Evolutionary conservation across 2,329 filamentous ascomycete species (phyloP).

Genomic region (Xylariaceae sp.): DNA sequence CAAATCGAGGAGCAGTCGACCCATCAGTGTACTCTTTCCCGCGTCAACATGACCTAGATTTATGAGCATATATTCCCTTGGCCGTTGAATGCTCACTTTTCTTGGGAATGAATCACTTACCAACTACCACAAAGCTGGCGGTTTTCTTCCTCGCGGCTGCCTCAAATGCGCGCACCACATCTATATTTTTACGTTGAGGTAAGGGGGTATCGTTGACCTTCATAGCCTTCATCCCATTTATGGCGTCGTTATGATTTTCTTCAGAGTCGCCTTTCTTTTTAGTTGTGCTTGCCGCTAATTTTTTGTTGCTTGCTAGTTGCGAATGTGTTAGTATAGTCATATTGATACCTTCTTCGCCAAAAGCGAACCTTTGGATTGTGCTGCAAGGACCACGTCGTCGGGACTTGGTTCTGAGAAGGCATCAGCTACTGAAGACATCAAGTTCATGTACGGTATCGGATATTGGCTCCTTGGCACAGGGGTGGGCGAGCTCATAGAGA

Average conservation of each 20-base stretch:
- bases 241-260: conserved; percentile 33
- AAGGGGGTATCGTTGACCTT: conserved; percentile 51
- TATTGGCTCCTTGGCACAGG: conserved; percentile 32
- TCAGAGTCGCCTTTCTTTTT: conserved; percentile 41
- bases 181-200: conserved; percentile 71
- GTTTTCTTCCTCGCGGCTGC: conserved; percentile 72
- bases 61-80: conserved; percentile 10
- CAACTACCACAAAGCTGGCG: conserved; percentile 89
- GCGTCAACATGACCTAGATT: conserved; percentile 84
- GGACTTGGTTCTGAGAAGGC: conserved; percentile 84
- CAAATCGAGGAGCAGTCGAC: conserved; percentile 82
- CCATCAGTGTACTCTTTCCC: conserved; percentile 97
- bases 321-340: conserved; percentile 48
- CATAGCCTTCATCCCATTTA: conserved; percentile 36
- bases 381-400: conserved; percentile 81
- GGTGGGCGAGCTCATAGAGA: conserved; percentile 29
- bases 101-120: conserved; percentile 43
- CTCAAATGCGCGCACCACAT: conserved; percentile 78
- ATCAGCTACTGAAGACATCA: conserved; percentile 48
- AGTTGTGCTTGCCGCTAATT: conserved; percentile 32
- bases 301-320: conserved; percentile 49
- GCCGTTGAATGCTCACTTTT: neutral
- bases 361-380: conserved; percentile 83
- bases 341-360: conserved; percentile 48
- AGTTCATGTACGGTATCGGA: conserved; percentile 48